These are phyloP conservation scores for Chaetomium globosum DNA, from an alignment of 2,329 filamentous ascomycete genomes.

Conservation along the genomic window DNA sequence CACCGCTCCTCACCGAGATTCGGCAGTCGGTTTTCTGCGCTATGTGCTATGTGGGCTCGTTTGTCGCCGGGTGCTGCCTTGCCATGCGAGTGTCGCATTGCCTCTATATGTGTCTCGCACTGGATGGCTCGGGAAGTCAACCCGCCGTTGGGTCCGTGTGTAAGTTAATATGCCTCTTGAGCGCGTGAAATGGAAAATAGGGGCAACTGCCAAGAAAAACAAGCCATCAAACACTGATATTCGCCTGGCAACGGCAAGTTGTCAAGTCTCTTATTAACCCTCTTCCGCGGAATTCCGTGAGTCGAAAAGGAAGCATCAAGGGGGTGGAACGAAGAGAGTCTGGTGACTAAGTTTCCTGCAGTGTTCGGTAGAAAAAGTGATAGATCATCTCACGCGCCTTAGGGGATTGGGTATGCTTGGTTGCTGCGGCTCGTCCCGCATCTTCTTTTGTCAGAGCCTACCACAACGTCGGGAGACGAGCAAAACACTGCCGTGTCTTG, in stretches of 20 bases:
- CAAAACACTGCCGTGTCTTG: not conserved
- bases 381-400: not conserved
- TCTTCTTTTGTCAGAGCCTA: not conserved
- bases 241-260: not conserved
- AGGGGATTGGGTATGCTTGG: not conserved
- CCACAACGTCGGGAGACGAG: not conserved
- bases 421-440: constrained; percentile 13
- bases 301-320: not conserved
- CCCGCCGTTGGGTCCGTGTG: not conserved
- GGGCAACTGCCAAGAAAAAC: constrained; percentile 2
- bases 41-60: not conserved
- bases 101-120: not conserved
- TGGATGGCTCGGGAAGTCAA: not conserved
- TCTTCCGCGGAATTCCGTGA: not conserved
- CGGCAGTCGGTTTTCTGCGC: constrained; percentile 8
- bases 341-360: not conserved
- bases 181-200: not conserved
- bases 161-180: not conserved
- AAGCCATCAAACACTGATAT: not conserved
- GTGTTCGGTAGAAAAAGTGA: not conserved
- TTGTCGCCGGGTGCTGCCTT: not conserved
- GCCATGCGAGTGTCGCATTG: not conserved
- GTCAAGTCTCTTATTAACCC: no score
- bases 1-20: constrained; percentile 8
- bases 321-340: not conserved